Evolutionary conservation across 164 flowering plant species (phyloP).

Genomic region (Tinospora cordifolia): DNA sequence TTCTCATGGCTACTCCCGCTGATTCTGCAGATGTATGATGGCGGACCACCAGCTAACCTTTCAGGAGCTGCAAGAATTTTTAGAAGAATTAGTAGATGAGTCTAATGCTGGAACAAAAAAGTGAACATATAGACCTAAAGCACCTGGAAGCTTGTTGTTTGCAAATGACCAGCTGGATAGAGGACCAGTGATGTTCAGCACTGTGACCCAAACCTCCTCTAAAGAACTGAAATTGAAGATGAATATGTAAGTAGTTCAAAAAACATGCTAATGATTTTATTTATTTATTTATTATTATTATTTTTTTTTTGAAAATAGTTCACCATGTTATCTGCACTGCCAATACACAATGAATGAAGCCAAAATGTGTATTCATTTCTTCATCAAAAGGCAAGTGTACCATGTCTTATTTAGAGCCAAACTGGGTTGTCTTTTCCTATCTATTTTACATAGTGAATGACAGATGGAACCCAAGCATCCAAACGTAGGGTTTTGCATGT

Average conservation of each 20-base stretch:
- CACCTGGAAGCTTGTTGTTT: constrained; percentile 64
- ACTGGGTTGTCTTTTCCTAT: too few species aligned
- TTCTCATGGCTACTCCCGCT: constrained; percentile 64
- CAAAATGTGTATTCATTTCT: too few species aligned
- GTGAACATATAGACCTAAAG: background rate
- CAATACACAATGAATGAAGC: background rate
- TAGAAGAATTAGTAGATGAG: constrained; percentile 6
- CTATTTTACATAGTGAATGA: too few species aligned
- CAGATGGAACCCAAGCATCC: too few species aligned
- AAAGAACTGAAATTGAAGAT: constrained; percentile 53
- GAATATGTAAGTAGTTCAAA: constrained; percentile 8
- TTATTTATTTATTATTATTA: too few species aligned
- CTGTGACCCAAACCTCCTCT: constrained; percentile 90
- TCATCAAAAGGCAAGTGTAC: too few species aligned
- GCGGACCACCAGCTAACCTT: constrained; percentile 55
- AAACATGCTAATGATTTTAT: too few species aligned
- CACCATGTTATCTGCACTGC: background rate
- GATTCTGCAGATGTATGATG: constrained; percentile 74
- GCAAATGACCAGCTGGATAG: constrained; percentile 91
- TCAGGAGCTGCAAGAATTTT: constrained; percentile 57
- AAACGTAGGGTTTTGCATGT: too few species aligned
- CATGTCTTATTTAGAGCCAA: too few species aligned
- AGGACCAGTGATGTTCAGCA: constrained; percentile 91
- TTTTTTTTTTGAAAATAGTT: background rate
- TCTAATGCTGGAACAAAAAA: background rate